Evolutionary conservation across 2,329 filamentous ascomycete genomes (phyloP), one percentile per base, ranked within the genome.

Genomic region (Thelonectria discophora): DNA sequence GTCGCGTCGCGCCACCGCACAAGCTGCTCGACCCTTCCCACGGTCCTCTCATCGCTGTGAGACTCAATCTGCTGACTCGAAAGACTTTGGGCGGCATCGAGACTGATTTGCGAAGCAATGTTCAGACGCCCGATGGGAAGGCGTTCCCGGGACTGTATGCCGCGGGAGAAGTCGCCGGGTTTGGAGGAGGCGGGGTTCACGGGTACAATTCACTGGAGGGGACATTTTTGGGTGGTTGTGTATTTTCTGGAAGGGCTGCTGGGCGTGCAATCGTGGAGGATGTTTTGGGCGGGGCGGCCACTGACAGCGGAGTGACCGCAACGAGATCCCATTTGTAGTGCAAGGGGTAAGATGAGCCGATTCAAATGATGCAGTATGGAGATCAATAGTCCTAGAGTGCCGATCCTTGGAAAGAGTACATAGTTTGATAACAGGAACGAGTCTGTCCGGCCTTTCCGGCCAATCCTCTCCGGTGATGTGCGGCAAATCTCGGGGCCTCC

Each of bases 191-290:
- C 2, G 86, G 86, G 15, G 83, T 88, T 1, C 86, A 88, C 65
- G 86, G 86, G 0, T 88, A 88, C 67, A 86, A 79, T 66, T 84
- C 86, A 1, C 81, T 88, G 37, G 86, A 88, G 72, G 86, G 86
- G 1, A 88, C 86, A 0, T 88, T 88, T 68, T 67, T 88, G 4
- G 86, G 86, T 13, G 86, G 86, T 0, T 88, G 86, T 60, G 87
- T 88, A 66, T 88, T 88, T 66, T 88, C 86, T 0, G 86, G 86
- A 0, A 75, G 85, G 6, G 82, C 82, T 0, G 86, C 86, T 0
- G 86, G 86, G 0, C 76, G 81, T 10, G 84, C 81, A 0, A 82
- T 88, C 66, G 84, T 81, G 0, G 79, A 82, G 3, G 83, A 86
- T 64, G 39, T 78, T 9, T 8, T 71, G 27, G 67, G 66, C 3